phyloP scores from a whole-genome alignment of 2,329 filamentous ascomycete genomes.

The Beauveria bassiana region DNA sequence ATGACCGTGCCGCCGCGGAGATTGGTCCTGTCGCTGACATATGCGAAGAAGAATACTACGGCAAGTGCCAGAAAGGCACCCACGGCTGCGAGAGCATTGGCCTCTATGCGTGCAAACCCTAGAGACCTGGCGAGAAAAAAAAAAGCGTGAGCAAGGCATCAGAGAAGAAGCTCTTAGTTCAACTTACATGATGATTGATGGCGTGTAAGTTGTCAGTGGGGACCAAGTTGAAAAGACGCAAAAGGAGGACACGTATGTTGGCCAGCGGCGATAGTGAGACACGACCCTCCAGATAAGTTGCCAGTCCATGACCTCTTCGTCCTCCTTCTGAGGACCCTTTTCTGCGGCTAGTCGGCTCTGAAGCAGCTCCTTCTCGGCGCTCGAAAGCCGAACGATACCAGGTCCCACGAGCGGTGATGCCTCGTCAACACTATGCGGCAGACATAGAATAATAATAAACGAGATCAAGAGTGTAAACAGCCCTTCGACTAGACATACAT shows the following conservation, averaged over 20 bases:
- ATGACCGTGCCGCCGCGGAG: constrained; percentile 36
- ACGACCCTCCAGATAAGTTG: constrained; percentile 35
- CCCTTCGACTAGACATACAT: neutral
- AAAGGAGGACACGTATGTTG: constrained; percentile 40
- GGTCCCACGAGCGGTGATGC: constrained; percentile 26
- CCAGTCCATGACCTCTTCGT: constrained; percentile 29
- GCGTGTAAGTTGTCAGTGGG: constrained; percentile 43
- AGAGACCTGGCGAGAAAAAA: constrained; percentile 16
- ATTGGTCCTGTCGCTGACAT: constrained; percentile 38
- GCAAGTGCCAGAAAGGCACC: constrained; percentile 36
- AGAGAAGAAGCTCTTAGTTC: neutral
- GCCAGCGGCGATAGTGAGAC: constrained; percentile 37
- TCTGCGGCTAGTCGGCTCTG: neutral
- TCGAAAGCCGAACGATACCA: constrained; percentile 30
- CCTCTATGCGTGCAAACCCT: constrained; percentile 36
- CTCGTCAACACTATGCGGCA: neutral
- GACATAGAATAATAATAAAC: neutral
- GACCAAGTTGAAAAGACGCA: constrained; percentile 46
- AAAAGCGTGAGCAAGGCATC: neutral
- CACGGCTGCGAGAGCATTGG: constrained; percentile 39
- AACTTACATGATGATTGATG: constrained; percentile 33
- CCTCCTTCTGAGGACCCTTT: constrained; percentile 10
- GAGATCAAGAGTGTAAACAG: neutral
- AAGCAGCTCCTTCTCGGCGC: neutral
- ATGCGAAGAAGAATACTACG: constrained; percentile 40